Conservation (phyloP, 495 filamentous ascomycete species). For the Trichoderma asperelloides region DNA sequence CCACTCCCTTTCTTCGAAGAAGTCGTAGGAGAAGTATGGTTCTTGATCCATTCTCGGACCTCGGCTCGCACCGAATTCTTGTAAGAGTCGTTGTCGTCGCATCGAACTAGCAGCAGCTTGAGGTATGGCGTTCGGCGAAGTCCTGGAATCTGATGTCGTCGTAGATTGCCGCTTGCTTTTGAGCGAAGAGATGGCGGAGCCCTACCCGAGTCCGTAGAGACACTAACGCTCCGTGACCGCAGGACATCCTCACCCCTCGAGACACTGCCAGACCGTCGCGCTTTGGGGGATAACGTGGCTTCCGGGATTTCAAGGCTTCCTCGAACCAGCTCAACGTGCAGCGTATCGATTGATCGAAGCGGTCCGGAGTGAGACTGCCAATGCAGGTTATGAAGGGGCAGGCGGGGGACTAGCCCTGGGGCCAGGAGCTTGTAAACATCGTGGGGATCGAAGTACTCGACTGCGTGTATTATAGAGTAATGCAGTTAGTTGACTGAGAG, state of each 20-base stretch:
- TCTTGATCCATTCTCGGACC: slow-evolving; percentile 84
- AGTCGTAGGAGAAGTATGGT: slow-evolving; percentile 52
- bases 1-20: slow-evolving; percentile 32
- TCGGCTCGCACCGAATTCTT: slow-evolving; percentile 67
- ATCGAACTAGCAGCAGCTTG: slow-evolving; percentile 79
- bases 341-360: slow-evolving; percentile 80
- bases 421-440: slow-evolving; percentile 76
- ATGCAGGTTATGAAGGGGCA: slow-evolving; percentile 88
- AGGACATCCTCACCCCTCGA: slow-evolving; percentile 41
- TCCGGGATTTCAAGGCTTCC: slow-evolving; percentile 29
- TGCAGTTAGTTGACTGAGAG: background rate
- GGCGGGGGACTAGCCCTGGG: slow-evolving; percentile 60
- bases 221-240: slow-evolving; percentile 33
- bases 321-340: slow-evolving; percentile 79
- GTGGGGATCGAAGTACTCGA: slow-evolving; percentile 81
- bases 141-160: slow-evolving; percentile 91
- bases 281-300: slow-evolving; percentile 25
- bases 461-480: slow-evolving; percentile 20
- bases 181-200: background rate
- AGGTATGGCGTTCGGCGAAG: slow-evolving; percentile 89
- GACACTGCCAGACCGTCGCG: slow-evolving; percentile 32
- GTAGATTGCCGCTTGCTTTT: slow-evolving; percentile 32
- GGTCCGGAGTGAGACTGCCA: slow-evolving; percentile 93
- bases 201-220: slow-evolving; percentile 13
- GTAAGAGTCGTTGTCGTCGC: slow-evolving; percentile 91